A percentile compares a stretch with the other conserved stretches of the same genome.
phyloP scores from a whole-genome alignment of 2,329 filamentous ascomycete species.

The Stemphylium lycopersici region DNA sequence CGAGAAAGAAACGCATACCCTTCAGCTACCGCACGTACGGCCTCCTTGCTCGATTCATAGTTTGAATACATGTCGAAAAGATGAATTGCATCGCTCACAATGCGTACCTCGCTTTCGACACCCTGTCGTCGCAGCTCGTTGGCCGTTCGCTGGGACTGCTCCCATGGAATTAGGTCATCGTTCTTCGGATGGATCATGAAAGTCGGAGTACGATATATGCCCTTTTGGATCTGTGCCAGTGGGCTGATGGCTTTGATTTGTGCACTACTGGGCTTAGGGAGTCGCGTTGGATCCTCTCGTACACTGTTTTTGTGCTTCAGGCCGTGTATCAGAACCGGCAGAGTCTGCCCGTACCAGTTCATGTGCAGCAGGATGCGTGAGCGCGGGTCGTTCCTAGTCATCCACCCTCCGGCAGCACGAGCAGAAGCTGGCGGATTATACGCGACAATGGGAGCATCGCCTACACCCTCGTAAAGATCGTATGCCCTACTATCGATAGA shows the following conservation, averaged over 20 bases:
- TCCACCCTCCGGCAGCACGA: too few relatives aligned
- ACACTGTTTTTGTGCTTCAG: background rate
- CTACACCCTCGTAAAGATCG: too few relatives aligned
- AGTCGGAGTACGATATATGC: constrained; percentile 18
- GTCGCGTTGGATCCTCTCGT: background rate
- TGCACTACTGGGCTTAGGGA: background rate
- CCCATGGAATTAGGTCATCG: too few relatives aligned
- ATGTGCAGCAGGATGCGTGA: too few relatives aligned
- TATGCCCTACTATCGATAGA: too few relatives aligned
- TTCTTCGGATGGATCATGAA: constrained; percentile 19
- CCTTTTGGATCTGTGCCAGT: constrained; percentile 11
- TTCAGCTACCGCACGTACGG: constrained; percentile 5
- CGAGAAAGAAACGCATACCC: constrained; percentile 11
- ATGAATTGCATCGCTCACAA: constrained; percentile 10
- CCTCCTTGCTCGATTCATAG: constrained; percentile 5
- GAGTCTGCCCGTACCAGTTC: too few relatives aligned
- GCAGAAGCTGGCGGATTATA: too few relatives aligned
- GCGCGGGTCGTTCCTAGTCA: too few relatives aligned
- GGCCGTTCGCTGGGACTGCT: too few relatives aligned
- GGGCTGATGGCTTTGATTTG: constrained; percentile 14
- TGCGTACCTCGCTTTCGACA: constrained; percentile 8
- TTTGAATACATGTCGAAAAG: constrained; percentile 12
- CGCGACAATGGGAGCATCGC: too few relatives aligned
- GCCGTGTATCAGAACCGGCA: background rate
- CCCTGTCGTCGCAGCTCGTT: constrained; percentile 4